Percentiles rank a stretch among this genome's conserved stretches.
phyloP scores from a whole-genome alignment of 2,329 filamentous ascomycete genomes.

The Celoporthe dispersa region DNA sequence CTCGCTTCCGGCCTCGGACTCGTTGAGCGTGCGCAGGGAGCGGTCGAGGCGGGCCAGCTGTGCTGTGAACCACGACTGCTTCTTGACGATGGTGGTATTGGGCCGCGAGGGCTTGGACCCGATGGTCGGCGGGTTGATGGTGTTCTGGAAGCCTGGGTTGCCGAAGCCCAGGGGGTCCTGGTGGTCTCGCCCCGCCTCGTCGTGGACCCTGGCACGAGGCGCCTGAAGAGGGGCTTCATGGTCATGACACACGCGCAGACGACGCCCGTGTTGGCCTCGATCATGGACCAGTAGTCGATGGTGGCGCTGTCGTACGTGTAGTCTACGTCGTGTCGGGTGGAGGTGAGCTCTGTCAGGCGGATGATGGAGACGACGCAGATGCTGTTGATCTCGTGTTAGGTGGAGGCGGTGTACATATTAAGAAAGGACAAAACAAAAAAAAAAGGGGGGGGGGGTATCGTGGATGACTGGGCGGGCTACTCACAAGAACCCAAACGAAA shows the following conservation, averaged over 20 bases:
- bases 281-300: slow-evolving; percentile 35
- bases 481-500: slow-evolving; percentile 36
- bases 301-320: slow-evolving; percentile 31
- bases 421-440: background rate
- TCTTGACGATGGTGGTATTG: slow-evolving; percentile 13
- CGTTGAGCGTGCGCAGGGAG: slow-evolving; percentile 23
- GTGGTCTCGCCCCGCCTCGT: background rate
- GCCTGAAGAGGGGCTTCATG: slow-evolving; percentile 33
- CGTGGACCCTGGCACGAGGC: slow-evolving; percentile 34
- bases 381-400: slow-evolving; percentile 26
- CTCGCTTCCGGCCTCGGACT: slow-evolving; percentile 13
- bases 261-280: slow-evolving; percentile 37
- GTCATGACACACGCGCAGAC: slow-evolving; percentile 38
- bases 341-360: slow-evolving; percentile 32
- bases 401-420: background rate
- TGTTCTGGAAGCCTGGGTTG: background rate
- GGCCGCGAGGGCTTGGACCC: slow-evolving; percentile 24
- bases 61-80: slow-evolving; percentile 28
- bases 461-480: slow-evolving; percentile 15
- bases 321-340: slow-evolving; percentile 29
- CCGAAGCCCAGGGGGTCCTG: slow-evolving; percentile 9
- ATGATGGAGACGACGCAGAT: slow-evolving; percentile 37
- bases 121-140: slow-evolving; percentile 22
- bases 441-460: background rate
- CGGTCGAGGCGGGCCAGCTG: slow-evolving; percentile 25